phyloP scores from a whole-genome alignment of 345 rosid species.

The Gossypium longicalyx region DNA sequence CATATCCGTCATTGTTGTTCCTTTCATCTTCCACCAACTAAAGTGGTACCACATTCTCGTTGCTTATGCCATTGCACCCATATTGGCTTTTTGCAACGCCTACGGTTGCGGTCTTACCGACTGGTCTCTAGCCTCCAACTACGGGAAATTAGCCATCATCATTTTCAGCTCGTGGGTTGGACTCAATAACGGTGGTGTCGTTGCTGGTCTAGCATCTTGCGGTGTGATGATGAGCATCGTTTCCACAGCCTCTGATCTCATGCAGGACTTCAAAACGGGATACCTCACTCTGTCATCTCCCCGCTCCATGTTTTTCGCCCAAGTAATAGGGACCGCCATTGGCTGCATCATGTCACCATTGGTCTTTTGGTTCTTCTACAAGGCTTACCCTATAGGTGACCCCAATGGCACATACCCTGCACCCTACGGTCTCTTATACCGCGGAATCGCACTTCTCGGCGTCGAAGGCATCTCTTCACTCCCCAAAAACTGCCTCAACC shows the following conservation, averaged over 20 bases:
- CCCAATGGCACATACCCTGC: conserved; percentile 70
- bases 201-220: conserved; percentile 80
- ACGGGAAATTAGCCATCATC: conserved; percentile 75
- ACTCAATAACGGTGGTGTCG: conserved; percentile 50
- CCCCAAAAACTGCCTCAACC: conserved; percentile 61
- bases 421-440: conserved; percentile 60
- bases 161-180: conserved; percentile 84
- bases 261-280: conserved; percentile 93
- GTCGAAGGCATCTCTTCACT: conserved; percentile 60
- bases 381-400: conserved; percentile 69
- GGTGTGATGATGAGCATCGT: conserved; percentile 98
- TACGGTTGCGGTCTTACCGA: conserved; percentile 85
- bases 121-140: conserved; percentile 89
- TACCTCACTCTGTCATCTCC: conserved; percentile 86
- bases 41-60: conserved; percentile 72
- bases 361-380: conserved; percentile 82
- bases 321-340: conserved; percentile 67
- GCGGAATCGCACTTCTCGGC: conserved; percentile 79
- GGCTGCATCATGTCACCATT: conserved; percentile 64
- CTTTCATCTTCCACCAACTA: conserved; percentile 64
- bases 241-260: conserved; percentile 88
- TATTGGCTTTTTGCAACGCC: conserved; percentile 85
- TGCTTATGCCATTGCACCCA: conserved; percentile 64
- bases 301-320: conserved; percentile 81
- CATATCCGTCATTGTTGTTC: conserved; percentile 47